Evolutionary conservation across 192 early-diverging fungal genomes (phyloP), one percentile per base, ranked within the genome.

Genomic region (Coemansia sp.): DNA sequence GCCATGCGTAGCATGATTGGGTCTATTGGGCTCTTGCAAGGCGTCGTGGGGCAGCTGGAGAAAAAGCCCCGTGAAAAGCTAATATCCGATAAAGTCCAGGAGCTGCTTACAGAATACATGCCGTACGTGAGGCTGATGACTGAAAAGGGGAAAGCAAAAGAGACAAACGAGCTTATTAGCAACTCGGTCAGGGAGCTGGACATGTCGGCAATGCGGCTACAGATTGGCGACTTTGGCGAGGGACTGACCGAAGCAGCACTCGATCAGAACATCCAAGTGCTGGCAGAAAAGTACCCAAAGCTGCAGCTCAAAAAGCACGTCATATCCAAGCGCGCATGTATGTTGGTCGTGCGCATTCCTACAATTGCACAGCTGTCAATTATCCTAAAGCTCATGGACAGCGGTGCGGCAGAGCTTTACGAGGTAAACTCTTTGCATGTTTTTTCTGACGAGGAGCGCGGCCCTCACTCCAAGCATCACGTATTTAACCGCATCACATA

Each of bases 31-130:
- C 62, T 64, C 33, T 61, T 69, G 9, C 66, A 66, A 14, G 63
- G 20, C 31, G 70, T 65, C 35, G 73, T 81, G 13, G 66, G 21
- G 16, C 66, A 70, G 55, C 73, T 81, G 20, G 78, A 81, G 26
- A 72, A 70, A n/a, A 69, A 66, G 63, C 78, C 78, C 9, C 78
- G 73, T 40, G 73, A 81, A 36, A 71, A 69, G 56, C 73, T 76
- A 16, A 69, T 81, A 20, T 72, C 78, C 0, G 69, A 74, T 35
- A 70, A 81, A 33, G 70, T 81, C 18, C 62, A 62, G 28, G 26
- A 46, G 28, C 33, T 81, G 7, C 63, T 81, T 5, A 57, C 69
- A 51, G 73, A 76, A 42, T 69, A 72, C 40, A 45, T 66, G 36
- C 70, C 73, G 3, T 72, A 81, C 26, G 68, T 81, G 39, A 62